phyloP scores from a whole-genome alignment of 2,329 filamentous ascomycete genomes.

The Botrytis porri region DNA sequence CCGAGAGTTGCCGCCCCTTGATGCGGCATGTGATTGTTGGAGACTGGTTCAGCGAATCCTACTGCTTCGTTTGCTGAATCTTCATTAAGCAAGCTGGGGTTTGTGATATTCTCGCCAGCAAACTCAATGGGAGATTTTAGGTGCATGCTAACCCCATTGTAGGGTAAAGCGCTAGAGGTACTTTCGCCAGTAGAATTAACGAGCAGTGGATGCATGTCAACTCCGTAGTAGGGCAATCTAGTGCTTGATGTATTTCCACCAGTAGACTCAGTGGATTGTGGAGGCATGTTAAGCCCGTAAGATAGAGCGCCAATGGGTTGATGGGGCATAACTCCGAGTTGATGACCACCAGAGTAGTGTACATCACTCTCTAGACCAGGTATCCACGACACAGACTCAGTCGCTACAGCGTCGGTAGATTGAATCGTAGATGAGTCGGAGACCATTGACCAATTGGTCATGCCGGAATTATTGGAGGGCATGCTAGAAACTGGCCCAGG shows the following conservation, averaged over 20 bases:
- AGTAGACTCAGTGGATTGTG: not conserved
- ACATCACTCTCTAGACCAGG: not conserved
- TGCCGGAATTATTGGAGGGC: not conserved
- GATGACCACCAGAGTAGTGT: not conserved
- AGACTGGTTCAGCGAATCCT: not conserved
- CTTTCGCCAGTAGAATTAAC: not conserved
- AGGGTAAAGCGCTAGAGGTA: not conserved
- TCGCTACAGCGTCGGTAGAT: not conserved
- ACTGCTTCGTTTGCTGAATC: not conserved
- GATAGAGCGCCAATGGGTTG: not conserved
- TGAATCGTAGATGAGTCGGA: not conserved
- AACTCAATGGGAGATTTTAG: not conserved
- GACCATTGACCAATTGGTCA: not conserved
- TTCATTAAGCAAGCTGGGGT: not conserved
- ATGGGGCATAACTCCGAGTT: fast-evolving
- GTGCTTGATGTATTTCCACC: not conserved
- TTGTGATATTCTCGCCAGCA: not conserved
- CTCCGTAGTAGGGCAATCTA: not conserved
- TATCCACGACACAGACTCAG: not conserved
- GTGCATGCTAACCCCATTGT: not conserved
- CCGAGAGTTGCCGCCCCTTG: not conserved
- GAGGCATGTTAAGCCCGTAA: not conserved
- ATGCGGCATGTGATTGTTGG: not conserved
- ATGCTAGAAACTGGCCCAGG: not conserved
- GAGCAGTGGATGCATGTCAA: too few relatives aligned